A percentile compares a stretch with the other conserved stretches of the same genome.
phyloP scores from a whole-genome alignment of 441 rosid species.

The Croton setiger region DNA sequence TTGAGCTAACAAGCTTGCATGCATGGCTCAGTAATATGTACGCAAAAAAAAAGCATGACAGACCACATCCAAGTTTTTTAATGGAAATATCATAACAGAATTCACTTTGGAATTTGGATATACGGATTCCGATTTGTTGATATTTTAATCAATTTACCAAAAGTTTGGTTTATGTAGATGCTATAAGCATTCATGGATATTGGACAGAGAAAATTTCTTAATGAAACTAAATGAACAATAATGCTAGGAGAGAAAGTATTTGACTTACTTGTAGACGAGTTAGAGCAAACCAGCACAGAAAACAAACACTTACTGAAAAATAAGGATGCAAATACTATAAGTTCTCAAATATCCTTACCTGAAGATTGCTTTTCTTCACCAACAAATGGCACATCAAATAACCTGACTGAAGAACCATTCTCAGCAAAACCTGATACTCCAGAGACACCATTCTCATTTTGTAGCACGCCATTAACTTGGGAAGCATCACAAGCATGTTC shows the following conservation, averaged over 20 bases:
- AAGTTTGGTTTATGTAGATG: not conserved
- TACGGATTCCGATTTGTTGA: too few species aligned
- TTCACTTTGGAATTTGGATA: too few species aligned
- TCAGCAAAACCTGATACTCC: constrained; percentile 40
- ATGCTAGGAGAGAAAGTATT: not conserved
- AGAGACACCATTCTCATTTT: constrained; percentile 50
- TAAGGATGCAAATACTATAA: not conserved
- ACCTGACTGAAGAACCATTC: constrained; percentile 50
- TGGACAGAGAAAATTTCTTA: not conserved
- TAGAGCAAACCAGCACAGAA: not conserved
- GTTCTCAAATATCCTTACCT: constrained; percentile 43
- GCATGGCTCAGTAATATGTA: not conserved
- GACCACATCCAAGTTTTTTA: not conserved
- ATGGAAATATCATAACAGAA: not conserved
- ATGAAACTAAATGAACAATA: not conserved
- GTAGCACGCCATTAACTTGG: constrained; percentile 36
- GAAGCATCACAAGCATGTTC: constrained; percentile 49
- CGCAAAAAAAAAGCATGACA: not conserved
- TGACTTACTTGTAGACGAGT: not conserved
- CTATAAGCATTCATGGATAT: not conserved
- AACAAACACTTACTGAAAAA: too few species aligned
- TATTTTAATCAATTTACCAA: not conserved
- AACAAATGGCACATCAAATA: constrained; percentile 79
- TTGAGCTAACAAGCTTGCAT: not conserved
- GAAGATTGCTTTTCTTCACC: constrained; percentile 61